phyloP scores from a whole-genome alignment of 2,329 filamentous ascomycete species.

The Penicillium sp. region DNA sequence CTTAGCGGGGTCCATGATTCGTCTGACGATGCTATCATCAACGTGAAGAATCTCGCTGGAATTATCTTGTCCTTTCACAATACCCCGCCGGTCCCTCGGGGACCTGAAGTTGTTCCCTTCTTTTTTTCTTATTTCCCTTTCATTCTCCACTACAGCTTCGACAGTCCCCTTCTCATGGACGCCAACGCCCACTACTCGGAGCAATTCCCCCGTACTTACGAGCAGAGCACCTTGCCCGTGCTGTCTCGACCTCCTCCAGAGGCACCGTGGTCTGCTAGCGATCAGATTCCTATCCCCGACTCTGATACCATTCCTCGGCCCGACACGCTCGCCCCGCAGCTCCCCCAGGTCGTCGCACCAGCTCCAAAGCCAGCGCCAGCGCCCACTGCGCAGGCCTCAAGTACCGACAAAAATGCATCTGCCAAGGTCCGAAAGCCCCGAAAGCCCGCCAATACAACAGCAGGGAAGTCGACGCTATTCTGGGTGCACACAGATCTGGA shows the following conservation, averaged over 20 bases:
- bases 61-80: background rate
- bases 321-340: conserved; percentile 4
- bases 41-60: conserved; percentile 17
- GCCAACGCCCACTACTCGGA: conserved; percentile 23
- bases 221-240: conserved; percentile 29
- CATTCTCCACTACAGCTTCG: conserved; percentile 1
- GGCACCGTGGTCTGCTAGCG: conserved; percentile 18
- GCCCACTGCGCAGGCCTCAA: background rate
- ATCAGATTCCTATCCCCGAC: conserved; percentile 16
- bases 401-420: conserved; percentile 18
- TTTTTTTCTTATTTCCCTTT: background rate
- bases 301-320: conserved; percentile 8
- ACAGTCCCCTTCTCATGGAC: conserved; percentile 25
- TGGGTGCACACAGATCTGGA: conserved; percentile 41
- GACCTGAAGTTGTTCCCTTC: background rate
- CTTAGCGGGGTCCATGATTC: conserved; percentile 19
- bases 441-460: conserved; percentile 29
- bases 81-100: conserved; percentile 14
- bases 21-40: conserved; percentile 12
- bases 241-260: conserved; percentile 21
- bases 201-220: conserved; percentile 19
- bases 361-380: conserved; percentile 6
- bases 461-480: conserved; percentile 37
- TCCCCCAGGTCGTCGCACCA: conserved; percentile 2
- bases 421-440: conserved; percentile 36